A percentile compares a stretch with the other conserved stretches of the same genome.
phyloP scores from a whole-genome alignment of 1,284 basidiomycete genomes.

The Rhodofomes roseus region DNA sequence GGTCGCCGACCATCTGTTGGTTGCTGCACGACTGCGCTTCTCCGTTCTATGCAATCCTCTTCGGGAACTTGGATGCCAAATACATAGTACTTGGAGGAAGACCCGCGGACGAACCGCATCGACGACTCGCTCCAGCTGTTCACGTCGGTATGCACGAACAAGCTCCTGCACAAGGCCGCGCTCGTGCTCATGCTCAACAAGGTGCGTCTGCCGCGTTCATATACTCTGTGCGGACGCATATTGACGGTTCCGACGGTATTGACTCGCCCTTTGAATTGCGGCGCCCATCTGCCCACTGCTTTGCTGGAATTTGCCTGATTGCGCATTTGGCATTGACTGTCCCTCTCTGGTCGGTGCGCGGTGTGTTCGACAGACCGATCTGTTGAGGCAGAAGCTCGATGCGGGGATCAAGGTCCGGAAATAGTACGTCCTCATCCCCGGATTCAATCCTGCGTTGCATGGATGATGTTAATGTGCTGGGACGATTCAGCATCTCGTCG shows the following conservation, averaged over 20 bases:
- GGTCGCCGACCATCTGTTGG: neutral
- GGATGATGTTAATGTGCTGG: neutral
- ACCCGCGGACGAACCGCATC: conserved; percentile 70
- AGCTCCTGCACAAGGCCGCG: conserved; percentile 66
- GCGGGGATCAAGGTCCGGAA: conserved; percentile 62
- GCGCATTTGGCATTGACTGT: neutral
- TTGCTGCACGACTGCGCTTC: neutral
- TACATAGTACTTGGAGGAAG: conserved; percentile 82
- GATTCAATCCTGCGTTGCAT: neutral
- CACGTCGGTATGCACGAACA: conserved; percentile 68
- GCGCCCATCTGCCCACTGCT: too few species aligned
- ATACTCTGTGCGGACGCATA: neutral
- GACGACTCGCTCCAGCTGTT: conserved; percentile 79
- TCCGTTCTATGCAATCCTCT: neutral
- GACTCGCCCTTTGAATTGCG: too few species aligned
- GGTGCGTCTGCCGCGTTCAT: conserved; percentile 31
- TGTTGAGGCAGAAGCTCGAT: conserved; percentile 62
- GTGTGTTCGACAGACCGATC: conserved; percentile 47
- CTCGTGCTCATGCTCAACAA: conserved; percentile 76
- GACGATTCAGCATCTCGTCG: conserved; percentile 61
- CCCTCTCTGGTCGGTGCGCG: neutral
- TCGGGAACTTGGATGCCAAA: neutral
- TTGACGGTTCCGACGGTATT: too few species aligned
- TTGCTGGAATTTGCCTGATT: neutral
- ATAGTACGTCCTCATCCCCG: conserved; percentile 46